These are phyloP conservation scores for Penicillium corylophilum DNA, from an alignment of 2,329 filamentous ascomycete genomes.

Conservation along the genomic window DNA sequence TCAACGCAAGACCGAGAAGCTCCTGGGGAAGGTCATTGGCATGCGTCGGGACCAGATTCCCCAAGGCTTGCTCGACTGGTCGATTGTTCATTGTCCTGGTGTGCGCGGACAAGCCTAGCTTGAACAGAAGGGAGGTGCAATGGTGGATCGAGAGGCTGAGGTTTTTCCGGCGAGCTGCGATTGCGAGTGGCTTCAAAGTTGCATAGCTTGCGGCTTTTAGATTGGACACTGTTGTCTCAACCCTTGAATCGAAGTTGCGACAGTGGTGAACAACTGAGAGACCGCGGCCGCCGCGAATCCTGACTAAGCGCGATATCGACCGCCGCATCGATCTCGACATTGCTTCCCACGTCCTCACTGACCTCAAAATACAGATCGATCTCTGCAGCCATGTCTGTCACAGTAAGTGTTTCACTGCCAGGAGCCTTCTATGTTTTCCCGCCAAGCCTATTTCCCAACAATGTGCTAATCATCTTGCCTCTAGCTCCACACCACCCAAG, in stretches of 20 bases:
- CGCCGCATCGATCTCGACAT: constrained; percentile 7
- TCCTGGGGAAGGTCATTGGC: constrained; percentile 64
- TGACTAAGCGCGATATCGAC: constrained; percentile 21
- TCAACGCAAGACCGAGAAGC: constrained; percentile 70
- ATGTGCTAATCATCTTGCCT: neutral
- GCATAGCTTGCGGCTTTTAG: neutral
- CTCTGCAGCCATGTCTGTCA: constrained; percentile 32
- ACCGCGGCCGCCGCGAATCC: constrained; percentile 1
- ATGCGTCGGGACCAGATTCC: constrained; percentile 72
- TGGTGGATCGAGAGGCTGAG: neutral
- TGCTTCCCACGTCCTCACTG: neutral
- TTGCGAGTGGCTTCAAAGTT: neutral
- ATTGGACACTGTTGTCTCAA: neutral
- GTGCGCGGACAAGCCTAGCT: constrained; percentile 1
- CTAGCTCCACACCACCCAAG: constrained; percentile 77
- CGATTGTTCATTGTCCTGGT: constrained; percentile 62
- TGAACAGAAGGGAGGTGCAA: neutral
- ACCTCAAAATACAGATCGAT: neutral
- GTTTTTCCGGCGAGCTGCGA: neutral
- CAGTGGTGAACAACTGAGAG: constrained; percentile 8
- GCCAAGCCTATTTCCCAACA: neutral
- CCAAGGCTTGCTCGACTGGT: constrained; percentile 69
- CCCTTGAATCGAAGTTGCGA: neutral
- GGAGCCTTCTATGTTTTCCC: too few species aligned
- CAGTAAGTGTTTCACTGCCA: constrained; percentile 22